Evolutionary conservation across 805 yeast genomes (phyloP).

Genomic region (Candida pseudoglaebosa): DNA sequence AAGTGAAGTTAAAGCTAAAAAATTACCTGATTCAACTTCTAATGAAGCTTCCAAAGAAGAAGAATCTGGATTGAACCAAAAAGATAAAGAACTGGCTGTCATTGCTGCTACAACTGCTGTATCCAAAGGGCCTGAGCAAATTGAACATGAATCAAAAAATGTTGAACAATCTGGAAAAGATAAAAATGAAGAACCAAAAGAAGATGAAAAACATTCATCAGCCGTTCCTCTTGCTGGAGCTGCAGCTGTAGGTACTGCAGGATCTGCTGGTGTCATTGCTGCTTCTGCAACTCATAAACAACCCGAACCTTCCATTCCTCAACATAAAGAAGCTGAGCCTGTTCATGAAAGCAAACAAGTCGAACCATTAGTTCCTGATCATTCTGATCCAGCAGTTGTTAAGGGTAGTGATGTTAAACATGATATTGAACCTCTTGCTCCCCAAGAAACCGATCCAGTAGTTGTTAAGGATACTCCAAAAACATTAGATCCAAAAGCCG

Average conservation of each 20-base stretch:
- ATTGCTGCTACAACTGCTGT: constrained; percentile 9
- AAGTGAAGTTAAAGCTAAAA: constrained; percentile 42
- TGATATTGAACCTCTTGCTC: constrained; percentile 14
- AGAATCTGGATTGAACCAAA: constrained; percentile 6
- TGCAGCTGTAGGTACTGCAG: constrained; percentile 9
- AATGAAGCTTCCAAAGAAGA: constrained; percentile 9
- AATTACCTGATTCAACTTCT: no score
- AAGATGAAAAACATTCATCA: not conserved
- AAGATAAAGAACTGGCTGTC: constrained; percentile 3
- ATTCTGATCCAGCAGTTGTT: constrained; percentile 7
- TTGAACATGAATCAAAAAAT: not conserved
- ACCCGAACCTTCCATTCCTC: constrained; percentile 8
- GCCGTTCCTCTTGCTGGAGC: constrained; percentile 9
- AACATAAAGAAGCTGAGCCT: constrained; percentile 10
- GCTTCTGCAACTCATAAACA: constrained; percentile 9
- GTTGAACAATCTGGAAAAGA: not conserved
- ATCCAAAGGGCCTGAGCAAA: not conserved
- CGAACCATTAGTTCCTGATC: no score
- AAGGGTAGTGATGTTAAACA: constrained; percentile 2
- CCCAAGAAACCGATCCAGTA: constrained; percentile 11
- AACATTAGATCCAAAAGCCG: constrained; percentile 20
- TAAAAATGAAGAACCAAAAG: not conserved
- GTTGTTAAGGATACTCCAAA: constrained; percentile 11
- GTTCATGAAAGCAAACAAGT: no score
- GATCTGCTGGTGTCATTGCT: constrained; percentile 9